phyloP scores from a whole-genome alignment of 768 basidiomycete genomes.

The Suillus decipiens region DNA sequence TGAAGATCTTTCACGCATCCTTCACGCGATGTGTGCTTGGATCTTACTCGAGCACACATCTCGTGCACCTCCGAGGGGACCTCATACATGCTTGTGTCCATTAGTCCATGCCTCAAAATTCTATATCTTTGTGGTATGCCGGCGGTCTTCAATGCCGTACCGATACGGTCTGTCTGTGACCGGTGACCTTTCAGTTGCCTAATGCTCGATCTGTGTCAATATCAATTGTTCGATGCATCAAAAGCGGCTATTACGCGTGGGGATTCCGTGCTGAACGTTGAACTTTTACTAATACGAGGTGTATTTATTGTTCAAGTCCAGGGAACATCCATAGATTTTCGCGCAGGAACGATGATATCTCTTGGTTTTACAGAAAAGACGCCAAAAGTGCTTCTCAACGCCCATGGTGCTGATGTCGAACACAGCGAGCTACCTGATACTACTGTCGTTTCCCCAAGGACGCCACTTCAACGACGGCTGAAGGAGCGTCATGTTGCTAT shows the following conservation, averaged over 20 bases:
- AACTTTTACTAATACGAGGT: background rate
- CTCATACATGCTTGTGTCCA: too few species aligned
- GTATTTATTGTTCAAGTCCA: background rate
- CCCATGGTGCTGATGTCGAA: background rate
- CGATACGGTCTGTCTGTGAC: background rate
- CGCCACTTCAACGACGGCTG: background rate
- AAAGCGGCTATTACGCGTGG: background rate
- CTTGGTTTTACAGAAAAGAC: background rate
- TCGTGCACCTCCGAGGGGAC: too few species aligned
- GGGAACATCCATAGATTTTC: background rate
- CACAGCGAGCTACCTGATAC: background rate
- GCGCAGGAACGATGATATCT: background rate
- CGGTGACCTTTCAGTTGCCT: background rate
- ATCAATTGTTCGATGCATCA: background rate
- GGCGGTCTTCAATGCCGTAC: background rate
- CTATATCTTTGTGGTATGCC: background rate
- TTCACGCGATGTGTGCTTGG: too few species aligned
- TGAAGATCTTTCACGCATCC: too few species aligned
- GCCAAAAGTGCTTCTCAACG: background rate
- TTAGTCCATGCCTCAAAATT: background rate
- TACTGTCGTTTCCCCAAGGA: background rate
- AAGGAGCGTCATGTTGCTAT: background rate
- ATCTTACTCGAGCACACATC: too few species aligned
- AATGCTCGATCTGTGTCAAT: background rate
- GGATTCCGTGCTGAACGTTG: background rate